A percentile compares a stretch with the other conserved stretches of the same genome.
phyloP scores from a whole-genome alignment of 768 basidiomycete genomes.

The Xerocomellus amylosporus region DNA sequence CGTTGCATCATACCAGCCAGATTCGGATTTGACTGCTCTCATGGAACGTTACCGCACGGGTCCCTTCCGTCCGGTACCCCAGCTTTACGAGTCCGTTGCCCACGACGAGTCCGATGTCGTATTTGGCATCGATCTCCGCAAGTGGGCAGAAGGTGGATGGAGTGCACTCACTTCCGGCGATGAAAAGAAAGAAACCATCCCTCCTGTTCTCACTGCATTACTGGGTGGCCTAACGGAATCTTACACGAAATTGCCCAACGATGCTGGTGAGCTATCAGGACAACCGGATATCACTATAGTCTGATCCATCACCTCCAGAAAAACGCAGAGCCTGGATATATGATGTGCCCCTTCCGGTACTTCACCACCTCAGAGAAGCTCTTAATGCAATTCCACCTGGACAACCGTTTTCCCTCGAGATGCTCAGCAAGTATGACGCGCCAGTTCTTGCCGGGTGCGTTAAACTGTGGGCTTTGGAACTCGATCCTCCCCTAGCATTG shows the following conservation, averaged over 20 bases:
- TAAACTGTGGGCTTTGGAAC: constrained; percentile 90
- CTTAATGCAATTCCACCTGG: constrained; percentile 67
- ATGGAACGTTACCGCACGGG: constrained; percentile 94
- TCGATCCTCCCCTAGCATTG: constrained; percentile 79
- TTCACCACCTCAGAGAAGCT: constrained; percentile 82
- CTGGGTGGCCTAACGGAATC: constrained; percentile 60
- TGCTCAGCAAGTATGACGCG: constrained; percentile 73
- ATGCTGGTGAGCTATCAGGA: constrained; percentile 50
- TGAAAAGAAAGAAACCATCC: constrained; percentile 61
- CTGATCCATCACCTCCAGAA: constrained; percentile 43
- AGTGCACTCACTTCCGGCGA: constrained; percentile 51
- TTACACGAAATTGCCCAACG: constrained; percentile 58
- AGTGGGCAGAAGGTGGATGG: constrained; percentile 88
- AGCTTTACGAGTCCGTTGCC: constrained; percentile 81
- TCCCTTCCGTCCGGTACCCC: constrained; percentile 83
- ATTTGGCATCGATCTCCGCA: constrained; percentile 88
- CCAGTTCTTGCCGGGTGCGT: constrained; percentile 82
- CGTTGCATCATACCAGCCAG: constrained; percentile 83
- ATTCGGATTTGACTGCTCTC: constrained; percentile 79
- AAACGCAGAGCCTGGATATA: constrained; percentile 93
- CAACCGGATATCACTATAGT: not conserved
- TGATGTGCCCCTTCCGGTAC: constrained; percentile 79
- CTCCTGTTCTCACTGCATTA: constrained; percentile 69
- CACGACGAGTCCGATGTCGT: constrained; percentile 83
- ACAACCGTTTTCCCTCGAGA: constrained; percentile 47